phyloP scores from a whole-genome alignment of 805 yeast genomes.

The Kluyveromyces lactis region DNA sequence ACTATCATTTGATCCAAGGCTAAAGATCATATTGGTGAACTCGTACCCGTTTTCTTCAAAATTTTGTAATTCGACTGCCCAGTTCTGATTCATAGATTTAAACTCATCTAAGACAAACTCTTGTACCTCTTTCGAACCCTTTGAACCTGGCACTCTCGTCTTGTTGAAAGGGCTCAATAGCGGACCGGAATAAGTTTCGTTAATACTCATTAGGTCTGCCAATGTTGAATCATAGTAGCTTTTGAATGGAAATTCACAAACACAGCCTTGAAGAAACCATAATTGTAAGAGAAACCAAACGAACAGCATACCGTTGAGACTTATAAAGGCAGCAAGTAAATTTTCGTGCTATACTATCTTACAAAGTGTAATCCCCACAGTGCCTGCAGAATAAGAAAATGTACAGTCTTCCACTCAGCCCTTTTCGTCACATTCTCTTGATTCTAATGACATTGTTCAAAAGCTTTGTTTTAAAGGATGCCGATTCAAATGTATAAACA shows the following conservation, averaged over 20 bases:
- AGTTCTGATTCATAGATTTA: constrained; percentile 17
- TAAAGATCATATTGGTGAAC: constrained; percentile 33
- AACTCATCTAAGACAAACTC: constrained; percentile 32
- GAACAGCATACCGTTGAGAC: too few relatives aligned
- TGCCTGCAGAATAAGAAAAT: too few relatives aligned
- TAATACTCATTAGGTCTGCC: background rate
- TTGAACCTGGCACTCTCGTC: constrained; percentile 37
- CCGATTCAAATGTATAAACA: too few relatives aligned
- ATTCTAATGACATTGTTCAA: too few relatives aligned
- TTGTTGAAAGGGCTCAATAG: constrained; percentile 28
- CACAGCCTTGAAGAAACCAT: too few relatives aligned
- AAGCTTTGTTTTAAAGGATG: too few relatives aligned
- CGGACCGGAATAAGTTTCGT: constrained; percentile 5
- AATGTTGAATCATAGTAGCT: constrained; percentile 6
- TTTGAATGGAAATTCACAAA: background rate
- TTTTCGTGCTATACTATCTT: too few relatives aligned
- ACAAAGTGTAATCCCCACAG: too few relatives aligned
- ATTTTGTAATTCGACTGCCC: constrained; percentile 25
- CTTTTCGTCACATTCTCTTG: too few relatives aligned
- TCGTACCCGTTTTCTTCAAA: constrained; percentile 31
- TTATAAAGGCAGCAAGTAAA: too few relatives aligned
- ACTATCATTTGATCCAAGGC: constrained; percentile 19
- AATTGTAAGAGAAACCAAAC: too few relatives aligned
- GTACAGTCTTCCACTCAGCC: too few relatives aligned
- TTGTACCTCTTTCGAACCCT: constrained; percentile 31